A percentile compares a stretch with the other conserved stretches of the same genome.
phyloP scores from a whole-genome alignment of 306 rosid genomes.

The Rosa persica region DNA sequence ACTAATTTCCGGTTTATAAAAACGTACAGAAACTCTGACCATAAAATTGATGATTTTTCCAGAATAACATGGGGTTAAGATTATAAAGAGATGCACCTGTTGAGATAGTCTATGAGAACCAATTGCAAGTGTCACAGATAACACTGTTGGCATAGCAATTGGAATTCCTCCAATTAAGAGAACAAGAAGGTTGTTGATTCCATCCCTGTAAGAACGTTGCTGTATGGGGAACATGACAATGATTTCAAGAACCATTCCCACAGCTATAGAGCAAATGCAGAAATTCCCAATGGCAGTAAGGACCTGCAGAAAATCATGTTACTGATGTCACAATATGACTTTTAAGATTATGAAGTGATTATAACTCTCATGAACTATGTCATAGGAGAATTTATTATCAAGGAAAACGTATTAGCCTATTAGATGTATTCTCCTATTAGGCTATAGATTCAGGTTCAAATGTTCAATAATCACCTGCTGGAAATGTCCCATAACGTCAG shows the following conservation, averaged over 20 bases:
- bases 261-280: slow-evolving; percentile 89
- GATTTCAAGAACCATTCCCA: slow-evolving; percentile 85
- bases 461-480: slow-evolving; percentile 50
- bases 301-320: slow-evolving; percentile 51
- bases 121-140: slow-evolving; percentile 87
- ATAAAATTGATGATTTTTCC: neutral
- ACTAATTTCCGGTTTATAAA: neutral
- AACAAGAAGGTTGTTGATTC: slow-evolving; percentile 91
- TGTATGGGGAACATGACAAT: slow-evolving; percentile 81
- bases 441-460: neutral
- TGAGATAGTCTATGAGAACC: slow-evolving; percentile 90
- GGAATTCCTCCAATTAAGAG: slow-evolving; percentile 95
- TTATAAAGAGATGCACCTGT: slow-evolving; percentile 51
- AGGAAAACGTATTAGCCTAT: neutral
- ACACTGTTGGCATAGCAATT: slow-evolving; percentile 95
- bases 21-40: neutral
- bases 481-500: slow-evolving; percentile 72
- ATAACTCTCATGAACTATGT: neutral
- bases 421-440: neutral
- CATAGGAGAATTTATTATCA: neutral
- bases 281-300: slow-evolving; percentile 84
- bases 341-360: neutral
- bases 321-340: neutral
- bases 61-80: neutral
- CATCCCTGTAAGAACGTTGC: slow-evolving; percentile 75